Evolutionary conservation across 805 yeast species (phyloP).

Genomic region (Blastobotrys americana): DNA sequence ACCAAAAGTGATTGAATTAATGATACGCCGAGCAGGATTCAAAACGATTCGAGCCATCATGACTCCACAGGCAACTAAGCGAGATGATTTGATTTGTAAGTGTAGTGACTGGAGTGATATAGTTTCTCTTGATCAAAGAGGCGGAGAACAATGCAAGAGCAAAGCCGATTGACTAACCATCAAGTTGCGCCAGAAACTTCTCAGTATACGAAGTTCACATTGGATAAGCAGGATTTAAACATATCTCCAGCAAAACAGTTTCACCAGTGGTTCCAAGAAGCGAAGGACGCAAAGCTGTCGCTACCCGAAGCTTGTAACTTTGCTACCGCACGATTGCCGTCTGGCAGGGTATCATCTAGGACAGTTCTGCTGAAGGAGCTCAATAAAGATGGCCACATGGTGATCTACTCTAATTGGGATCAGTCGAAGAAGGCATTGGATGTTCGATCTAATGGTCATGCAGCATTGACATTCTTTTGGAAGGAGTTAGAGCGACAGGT

Average conservation of each 20-base stretch:
- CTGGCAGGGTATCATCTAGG: constrained; percentile 84
- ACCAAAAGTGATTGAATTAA: too few relatives aligned
- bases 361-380: constrained; percentile 83
- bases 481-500: constrained; percentile 85
- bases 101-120: too few relatives aligned
- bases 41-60: neutral
- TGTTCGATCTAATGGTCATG: constrained; percentile 63
- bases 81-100: neutral
- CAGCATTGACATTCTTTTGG: constrained; percentile 89
- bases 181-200: constrained; percentile 77
- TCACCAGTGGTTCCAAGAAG: constrained; percentile 77
- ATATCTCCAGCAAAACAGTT: constrained; percentile 70
- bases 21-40: too few relatives aligned
- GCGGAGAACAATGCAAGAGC: too few relatives aligned
- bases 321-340: constrained; percentile 82
- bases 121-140: neutral
- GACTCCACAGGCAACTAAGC: neutral
- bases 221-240: constrained; percentile 47
- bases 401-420: constrained; percentile 88
- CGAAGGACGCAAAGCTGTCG: constrained; percentile 46
- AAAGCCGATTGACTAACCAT: too few relatives aligned
- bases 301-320: constrained; percentile 81
- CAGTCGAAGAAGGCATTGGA: constrained; percentile 76
- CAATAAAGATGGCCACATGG: constrained; percentile 68
- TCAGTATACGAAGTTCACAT: constrained; percentile 66